phyloP scores from a whole-genome alignment of 768 basidiomycete species.

The Coprinopsis sp. region DNA sequence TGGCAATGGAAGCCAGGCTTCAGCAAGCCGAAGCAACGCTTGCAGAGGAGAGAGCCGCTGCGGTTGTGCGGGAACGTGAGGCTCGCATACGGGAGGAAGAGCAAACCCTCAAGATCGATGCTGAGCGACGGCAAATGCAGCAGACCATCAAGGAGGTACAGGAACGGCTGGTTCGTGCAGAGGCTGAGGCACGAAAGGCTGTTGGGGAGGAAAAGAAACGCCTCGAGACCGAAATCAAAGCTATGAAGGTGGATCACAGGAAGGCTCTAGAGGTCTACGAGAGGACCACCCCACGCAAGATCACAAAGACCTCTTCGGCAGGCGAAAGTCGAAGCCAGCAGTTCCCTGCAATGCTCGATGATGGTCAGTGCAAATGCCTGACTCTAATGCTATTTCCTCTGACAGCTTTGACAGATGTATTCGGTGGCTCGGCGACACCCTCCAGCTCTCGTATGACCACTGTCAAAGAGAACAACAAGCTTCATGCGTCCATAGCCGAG shows the following conservation, averaged over 20 bases:
- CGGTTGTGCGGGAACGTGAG: constrained; percentile 22
- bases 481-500: constrained; percentile 40
- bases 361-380: background rate
- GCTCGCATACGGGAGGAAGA: constrained; percentile 18
- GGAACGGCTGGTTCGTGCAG: constrained; percentile 19
- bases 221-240: constrained; percentile 11
- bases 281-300: constrained; percentile 6
- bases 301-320: background rate
- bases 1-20: constrained; percentile 30
- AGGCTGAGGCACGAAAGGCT: constrained; percentile 11
- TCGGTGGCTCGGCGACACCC: constrained; percentile 41
- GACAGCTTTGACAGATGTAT: constrained; percentile 47
- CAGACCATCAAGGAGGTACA: constrained; percentile 21
- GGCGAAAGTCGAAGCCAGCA: background rate
- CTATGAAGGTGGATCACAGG: constrained; percentile 16
- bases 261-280: constrained; percentile 14
- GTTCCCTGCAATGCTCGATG: background rate
- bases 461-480: constrained; percentile 17
- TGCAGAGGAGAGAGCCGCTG: constrained; percentile 26
- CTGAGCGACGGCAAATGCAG: constrained; percentile 16
- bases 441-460: background rate
- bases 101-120: constrained; percentile 20
- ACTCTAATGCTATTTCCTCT: background rate
- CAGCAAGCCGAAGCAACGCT: constrained; percentile 27
- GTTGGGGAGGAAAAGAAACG: constrained; percentile 10